Evolutionary conservation across 768 basidiomycete genomes (phyloP), one percentile per base, ranked within the genome.

Genomic region (Punctularia strigosozonata): DNA sequence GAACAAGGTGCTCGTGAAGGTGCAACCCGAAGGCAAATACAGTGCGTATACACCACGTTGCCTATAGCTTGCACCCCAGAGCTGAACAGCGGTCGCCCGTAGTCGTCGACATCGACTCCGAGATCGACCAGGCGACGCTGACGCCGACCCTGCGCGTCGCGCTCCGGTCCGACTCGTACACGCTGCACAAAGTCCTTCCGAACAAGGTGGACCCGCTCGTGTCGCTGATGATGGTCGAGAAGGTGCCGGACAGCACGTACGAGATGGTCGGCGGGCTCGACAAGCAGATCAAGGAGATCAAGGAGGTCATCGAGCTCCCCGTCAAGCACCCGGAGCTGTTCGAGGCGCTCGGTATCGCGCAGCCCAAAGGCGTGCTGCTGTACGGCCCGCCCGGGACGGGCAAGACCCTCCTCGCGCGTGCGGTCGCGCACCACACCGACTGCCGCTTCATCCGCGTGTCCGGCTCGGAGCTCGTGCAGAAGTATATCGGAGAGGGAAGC

Each of bases 151-250:
- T 90, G 26, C 91, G 94, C 40, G 84, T 99, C 39, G 91, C 94
- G 14, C 82, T 99, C 42, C 87, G 92, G 36, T 92, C 91, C 42
- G 94, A 97, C 57, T 88, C 80, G 3, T 97, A 98, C 61, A 87
- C 87, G 33, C 83, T 98, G 45, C 94, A 98, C 72, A 90, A 88
- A 60, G 86, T 98, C 50, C 68, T 98, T 0, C 91, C 91, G 1
- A 95, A 91, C 68, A 97, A 99, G 64, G 85, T 97, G 51, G 95
- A 97, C 60, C 94, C 95, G 4, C 79, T 98, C 28, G 92, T 98
- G 22, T 95, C 91, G 15, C 76, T 98, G 46, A 98, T 98, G 95
- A 97, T 98, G 92, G 94, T 98, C 8, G 94, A 99, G 64, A 99
- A 99, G 59, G 94, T 98, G 0, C 94, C 94, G 0, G 94, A 98